phyloP scores from a whole-genome alignment of 305 asterid species.

The Stenogyne calaminthoides region DNA sequence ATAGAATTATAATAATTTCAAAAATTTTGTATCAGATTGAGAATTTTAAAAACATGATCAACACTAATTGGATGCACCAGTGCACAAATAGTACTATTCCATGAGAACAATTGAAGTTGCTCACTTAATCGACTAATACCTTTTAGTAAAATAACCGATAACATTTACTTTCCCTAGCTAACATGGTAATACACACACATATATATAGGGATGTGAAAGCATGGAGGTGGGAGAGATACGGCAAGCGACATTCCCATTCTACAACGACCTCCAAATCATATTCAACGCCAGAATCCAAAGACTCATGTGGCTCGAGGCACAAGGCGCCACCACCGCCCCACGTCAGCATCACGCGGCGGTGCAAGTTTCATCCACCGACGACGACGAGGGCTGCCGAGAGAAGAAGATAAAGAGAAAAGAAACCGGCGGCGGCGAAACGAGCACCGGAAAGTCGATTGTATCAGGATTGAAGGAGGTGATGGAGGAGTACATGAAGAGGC shows the following conservation, averaged over 20 bases:
- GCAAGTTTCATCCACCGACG: constrained; percentile 50
- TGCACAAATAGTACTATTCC: too few relatives aligned
- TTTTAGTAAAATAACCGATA: too few relatives aligned
- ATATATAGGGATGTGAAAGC: constrained; percentile 76
- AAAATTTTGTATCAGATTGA: too few relatives aligned
- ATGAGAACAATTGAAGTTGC: too few relatives aligned
- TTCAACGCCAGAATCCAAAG: constrained; percentile 61
- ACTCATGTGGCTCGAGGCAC: constrained; percentile 70
- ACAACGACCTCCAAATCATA: constrained; percentile 61
- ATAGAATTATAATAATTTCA: too few relatives aligned
- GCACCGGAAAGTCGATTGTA: neutral
- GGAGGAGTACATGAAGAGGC: constrained; percentile 71
- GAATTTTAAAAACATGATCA: too few relatives aligned
- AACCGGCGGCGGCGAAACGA: neutral
- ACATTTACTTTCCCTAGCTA: too few relatives aligned
- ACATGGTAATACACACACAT: too few relatives aligned
- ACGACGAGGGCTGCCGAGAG: constrained; percentile 28
- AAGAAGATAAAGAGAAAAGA: constrained; percentile 44
- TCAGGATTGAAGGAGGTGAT: constrained; percentile 49
- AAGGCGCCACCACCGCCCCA: constrained; percentile 24
- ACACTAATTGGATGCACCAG: too few relatives aligned
- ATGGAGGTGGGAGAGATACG: constrained; percentile 57
- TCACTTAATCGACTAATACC: too few relatives aligned
- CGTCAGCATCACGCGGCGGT: neutral
- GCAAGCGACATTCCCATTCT: constrained; percentile 62